phyloP scores from a whole-genome alignment of 805 yeast species.

The Myxozyma neglecta region DNA sequence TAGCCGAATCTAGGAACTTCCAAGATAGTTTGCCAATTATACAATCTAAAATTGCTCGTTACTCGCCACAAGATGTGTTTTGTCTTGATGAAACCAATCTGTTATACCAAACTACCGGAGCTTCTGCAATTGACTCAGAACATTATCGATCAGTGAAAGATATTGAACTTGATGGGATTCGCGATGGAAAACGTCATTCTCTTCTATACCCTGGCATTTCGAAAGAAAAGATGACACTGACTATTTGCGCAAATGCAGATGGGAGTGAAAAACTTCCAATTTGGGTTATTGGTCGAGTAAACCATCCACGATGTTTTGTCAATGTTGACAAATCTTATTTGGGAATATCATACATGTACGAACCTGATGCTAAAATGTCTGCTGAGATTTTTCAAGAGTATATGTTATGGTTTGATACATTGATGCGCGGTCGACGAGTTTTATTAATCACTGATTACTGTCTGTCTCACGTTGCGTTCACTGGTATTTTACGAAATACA shows the following conservation, averaged over 20 bases:
- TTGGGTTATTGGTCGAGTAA: slow-evolving; percentile 19
- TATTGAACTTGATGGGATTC: too few relatives aligned
- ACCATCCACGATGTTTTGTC: slow-evolving; percentile 18
- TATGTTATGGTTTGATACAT: slow-evolving; percentile 24
- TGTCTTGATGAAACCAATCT: slow-evolving; percentile 23
- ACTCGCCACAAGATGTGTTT: slow-evolving; percentile 22
- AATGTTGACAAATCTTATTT: slow-evolving; percentile 18
- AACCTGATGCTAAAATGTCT: slow-evolving; percentile 11
- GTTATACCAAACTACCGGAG: slow-evolving; percentile 19
- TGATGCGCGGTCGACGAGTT: slow-evolving; percentile 26
- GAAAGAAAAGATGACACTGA: slow-evolving; percentile 16
- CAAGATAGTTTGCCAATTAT: slow-evolving; percentile 18
- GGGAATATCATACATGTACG: slow-evolving; percentile 19
- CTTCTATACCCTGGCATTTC: not conserved
- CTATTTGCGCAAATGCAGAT: slow-evolving; percentile 23
- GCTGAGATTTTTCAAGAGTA: slow-evolving; percentile 20
- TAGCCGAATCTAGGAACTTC: not conserved
- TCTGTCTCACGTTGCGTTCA: slow-evolving; percentile 14
- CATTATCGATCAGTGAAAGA: not conserved
- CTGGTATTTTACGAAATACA: slow-evolving; percentile 11
- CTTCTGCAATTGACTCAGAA: not conserved
- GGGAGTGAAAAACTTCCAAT: slow-evolving; percentile 24
- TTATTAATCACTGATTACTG: slow-evolving; percentile 25
- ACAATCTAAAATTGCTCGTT: slow-evolving; percentile 17
- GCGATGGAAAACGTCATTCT: not conserved